Evolutionary conservation across 768 basidiomycete genomes (phyloP), one percentile per base, ranked within the genome.

Genomic region (Fomitopsis serialis): DNA sequence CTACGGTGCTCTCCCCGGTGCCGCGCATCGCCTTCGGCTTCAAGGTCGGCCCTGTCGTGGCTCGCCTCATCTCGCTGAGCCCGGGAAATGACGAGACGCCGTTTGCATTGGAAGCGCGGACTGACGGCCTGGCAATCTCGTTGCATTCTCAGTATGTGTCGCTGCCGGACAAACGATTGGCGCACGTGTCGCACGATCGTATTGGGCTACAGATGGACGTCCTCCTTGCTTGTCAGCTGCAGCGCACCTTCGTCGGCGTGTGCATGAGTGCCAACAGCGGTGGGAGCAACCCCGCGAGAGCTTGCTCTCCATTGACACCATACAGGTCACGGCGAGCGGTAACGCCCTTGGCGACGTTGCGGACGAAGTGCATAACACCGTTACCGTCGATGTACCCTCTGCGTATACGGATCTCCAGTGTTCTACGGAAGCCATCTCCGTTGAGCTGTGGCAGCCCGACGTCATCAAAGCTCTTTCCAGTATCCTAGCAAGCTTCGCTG

Each of bases 401-500:
- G 52, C 70, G 22, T 69, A 77, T 54, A 58, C 77, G 2, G 74
- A 82, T 44, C 60, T 82, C 19, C 74, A 76, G 51, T 66, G 75
- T 36, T 74, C 75, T 3, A 72, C 81, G 10, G 85, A 88, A 58
- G 77, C 76, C 8, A 65, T 87, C n/a, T 76, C 78, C 44, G 54
- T 85, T 47, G 82, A 90, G 61, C 68, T 90, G 5, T 89, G 85
- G 84, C 78, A 85, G 42, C 78, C 78, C 3, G 71, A 74, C 40
- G 81, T 81, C 32, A 67, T 87, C 53, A 72, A 75, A 35, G 72
- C 78, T 4, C 60, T 89, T n/a, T 72, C 75, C 19, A 72, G 76
- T 45, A 59, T 42, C 58, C 74, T 21, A 13, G 19, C 22, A 57
- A n/a, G 58, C 44, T 29, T 24, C 12, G 10, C 37, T 10, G 8